Conservation (phyloP, 306 rosid species). For the Quercus glauca region DNA sequence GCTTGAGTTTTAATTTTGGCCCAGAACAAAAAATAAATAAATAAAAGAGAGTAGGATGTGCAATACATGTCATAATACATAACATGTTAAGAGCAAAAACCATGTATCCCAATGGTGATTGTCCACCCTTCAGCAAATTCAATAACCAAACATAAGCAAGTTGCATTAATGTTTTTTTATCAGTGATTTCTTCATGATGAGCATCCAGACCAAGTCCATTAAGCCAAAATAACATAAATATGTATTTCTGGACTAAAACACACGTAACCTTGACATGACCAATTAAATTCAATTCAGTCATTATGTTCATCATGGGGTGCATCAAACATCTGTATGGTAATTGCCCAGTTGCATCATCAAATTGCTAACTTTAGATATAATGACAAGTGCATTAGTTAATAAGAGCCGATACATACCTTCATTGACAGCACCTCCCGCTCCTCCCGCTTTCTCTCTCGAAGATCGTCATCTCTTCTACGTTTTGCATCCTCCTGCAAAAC, state of each 20-base stretch:
- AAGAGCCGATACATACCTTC: slow-evolving; percentile 54
- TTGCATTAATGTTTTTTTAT: too few species aligned
- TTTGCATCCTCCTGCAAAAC: slow-evolving; percentile 80
- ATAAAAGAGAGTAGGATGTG: not conserved
- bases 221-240: not conserved
- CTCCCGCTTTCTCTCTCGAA: slow-evolving; percentile 91
- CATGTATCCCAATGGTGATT: not conserved
- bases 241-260: not conserved
- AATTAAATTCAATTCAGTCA: not conserved
- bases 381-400: not conserved
- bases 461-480: slow-evolving; percentile 93
- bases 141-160: too few species aligned
- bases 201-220: not conserved
- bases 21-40: not conserved
- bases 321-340: not conserved
- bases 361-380: not conserved
- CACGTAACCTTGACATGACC: not conserved
- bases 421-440: slow-evolving; percentile 59
- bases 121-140: not conserved
- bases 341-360: not conserved
- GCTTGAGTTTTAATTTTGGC: not conserved
- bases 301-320: not conserved
- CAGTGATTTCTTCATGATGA: not conserved
- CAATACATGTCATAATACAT: not conserved
- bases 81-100: not conserved